phyloP scores from a whole-genome alignment of 2,329 filamentous ascomycete genomes.

The Fusarium papillatum region DNA sequence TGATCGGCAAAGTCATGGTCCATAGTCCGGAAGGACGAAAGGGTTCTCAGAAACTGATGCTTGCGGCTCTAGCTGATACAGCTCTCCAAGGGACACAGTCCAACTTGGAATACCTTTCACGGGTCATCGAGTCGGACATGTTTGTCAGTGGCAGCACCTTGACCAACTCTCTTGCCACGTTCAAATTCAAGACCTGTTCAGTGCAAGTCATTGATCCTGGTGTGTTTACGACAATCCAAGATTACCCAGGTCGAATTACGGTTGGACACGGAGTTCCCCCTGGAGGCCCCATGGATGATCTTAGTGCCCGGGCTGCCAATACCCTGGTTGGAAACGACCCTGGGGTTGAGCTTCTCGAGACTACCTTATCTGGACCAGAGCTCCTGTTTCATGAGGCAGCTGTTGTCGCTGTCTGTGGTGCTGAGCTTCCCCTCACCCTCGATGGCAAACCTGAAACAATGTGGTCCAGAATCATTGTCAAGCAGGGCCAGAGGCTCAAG shows the following conservation, averaged over 20 bases:
- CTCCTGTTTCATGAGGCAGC: background rate
- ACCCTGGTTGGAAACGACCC: background rate
- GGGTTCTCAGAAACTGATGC: background rate
- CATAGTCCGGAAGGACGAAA: constrained; percentile 46
- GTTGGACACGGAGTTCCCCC: background rate
- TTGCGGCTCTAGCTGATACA: background rate
- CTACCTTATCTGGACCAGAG: background rate
- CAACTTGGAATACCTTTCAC: background rate
- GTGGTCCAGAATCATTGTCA: background rate
- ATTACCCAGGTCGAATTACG: background rate
- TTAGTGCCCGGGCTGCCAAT: background rate
- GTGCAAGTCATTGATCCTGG: background rate
- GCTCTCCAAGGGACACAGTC: background rate
- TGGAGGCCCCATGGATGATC: background rate
- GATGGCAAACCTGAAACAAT: background rate
- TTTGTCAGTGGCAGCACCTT: background rate
- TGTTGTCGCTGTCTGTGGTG: background rate
- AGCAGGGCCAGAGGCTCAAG: background rate
- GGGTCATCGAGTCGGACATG: background rate
- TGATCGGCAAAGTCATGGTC: constrained; percentile 71
- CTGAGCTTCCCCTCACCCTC: background rate
- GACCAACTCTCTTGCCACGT: background rate
- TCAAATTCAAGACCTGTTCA: background rate
- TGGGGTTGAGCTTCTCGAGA: background rate
- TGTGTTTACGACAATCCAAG: background rate